These are phyloP conservation scores for Acrasis kona DNA, from an alignment of 78 protist genomes.

Conservation along the genomic window DNA sequence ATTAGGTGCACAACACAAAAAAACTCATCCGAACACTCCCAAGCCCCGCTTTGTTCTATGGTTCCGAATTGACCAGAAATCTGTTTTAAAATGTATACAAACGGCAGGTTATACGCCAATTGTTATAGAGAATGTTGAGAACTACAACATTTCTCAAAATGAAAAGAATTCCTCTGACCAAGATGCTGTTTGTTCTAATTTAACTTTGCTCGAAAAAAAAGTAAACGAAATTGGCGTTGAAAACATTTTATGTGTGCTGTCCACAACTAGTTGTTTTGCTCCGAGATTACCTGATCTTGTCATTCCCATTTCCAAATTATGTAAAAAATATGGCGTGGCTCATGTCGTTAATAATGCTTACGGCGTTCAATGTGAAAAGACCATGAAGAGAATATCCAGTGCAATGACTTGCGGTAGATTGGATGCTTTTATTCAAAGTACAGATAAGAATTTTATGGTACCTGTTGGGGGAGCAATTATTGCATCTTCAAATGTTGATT, in stretches of 20 bases:
- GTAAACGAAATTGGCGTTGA: constrained; percentile 48
- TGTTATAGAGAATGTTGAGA: constrained; percentile 26
- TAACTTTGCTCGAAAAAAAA: constrained; percentile 10
- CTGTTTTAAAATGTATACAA: constrained; percentile 88
- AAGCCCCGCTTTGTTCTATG: constrained; percentile 60
- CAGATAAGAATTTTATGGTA: constrained; percentile 97
- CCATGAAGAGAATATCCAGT: constrained; percentile 21
- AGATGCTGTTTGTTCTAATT: constrained; percentile 45
- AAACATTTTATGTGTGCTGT: constrained; percentile 67
- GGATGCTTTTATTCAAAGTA: constrained; percentile 84
- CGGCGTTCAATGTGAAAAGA: constrained; percentile 75
- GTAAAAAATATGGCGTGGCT: constrained; percentile 49
- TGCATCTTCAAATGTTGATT: constrained; percentile 24
- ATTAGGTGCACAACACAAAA: constrained; percentile 15
- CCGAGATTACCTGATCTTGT: constrained; percentile 91
- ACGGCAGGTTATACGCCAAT: constrained; percentile 71
- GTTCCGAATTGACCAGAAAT: constrained; percentile 98
- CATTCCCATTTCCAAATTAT: constrained; percentile 62
- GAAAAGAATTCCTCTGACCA: constrained; percentile 23
- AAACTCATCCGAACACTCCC: neutral
- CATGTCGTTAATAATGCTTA: constrained; percentile 97
- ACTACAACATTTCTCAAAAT: constrained; percentile 19
- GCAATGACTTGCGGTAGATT: constrained; percentile 55
- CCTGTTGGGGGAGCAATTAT: constrained; percentile 98
- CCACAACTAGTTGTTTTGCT: constrained; percentile 95